These are phyloP conservation scores for Phoenix dactylifera DNA, from an alignment of 176 grass and related monocot species.

Conservation along the genomic window DNA sequence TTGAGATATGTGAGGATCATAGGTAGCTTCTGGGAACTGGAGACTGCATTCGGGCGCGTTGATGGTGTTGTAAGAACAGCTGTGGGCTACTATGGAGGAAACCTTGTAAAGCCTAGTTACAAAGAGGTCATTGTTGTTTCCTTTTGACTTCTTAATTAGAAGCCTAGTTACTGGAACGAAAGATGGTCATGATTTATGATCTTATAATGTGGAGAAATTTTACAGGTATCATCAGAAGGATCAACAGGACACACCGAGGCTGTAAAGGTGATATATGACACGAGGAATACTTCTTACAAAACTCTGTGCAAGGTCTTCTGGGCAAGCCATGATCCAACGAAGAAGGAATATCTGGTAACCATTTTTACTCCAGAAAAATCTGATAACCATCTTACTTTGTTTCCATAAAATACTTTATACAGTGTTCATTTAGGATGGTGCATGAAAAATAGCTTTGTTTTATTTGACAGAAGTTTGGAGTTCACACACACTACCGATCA, in stretches of 20 bases:
- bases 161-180: too few species aligned
- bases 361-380: too few species aligned
- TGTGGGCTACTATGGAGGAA: conserved; percentile 13
- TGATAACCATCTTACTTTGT: too few species aligned
- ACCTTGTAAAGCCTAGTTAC: conserved; percentile 7
- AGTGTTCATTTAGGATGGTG: too few species aligned
- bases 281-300: conserved; percentile 2
- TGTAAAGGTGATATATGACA: conserved; percentile 18
- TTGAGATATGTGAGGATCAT: neutral
- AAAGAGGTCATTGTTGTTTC: neutral
- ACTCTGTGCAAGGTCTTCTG: conserved; percentile 16
- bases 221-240: conserved; percentile 4
- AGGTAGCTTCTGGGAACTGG: conserved; percentile 8
- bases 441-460: neutral
- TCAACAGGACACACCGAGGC: conserved; percentile 17
- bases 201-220: neutral
- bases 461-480: neutral
- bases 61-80: neutral
- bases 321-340: conserved; percentile 18
- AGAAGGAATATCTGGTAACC: conserved; percentile 4
- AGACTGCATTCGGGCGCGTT: conserved; percentile 1
- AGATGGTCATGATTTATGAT: too few species aligned
- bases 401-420: too few species aligned
- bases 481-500: conserved; percentile 6
- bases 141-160: too few species aligned